These are phyloP conservation scores for Candida mesenterica DNA, from an alignment of 1,139 yeast species.

Conservation along the genomic window DNA sequence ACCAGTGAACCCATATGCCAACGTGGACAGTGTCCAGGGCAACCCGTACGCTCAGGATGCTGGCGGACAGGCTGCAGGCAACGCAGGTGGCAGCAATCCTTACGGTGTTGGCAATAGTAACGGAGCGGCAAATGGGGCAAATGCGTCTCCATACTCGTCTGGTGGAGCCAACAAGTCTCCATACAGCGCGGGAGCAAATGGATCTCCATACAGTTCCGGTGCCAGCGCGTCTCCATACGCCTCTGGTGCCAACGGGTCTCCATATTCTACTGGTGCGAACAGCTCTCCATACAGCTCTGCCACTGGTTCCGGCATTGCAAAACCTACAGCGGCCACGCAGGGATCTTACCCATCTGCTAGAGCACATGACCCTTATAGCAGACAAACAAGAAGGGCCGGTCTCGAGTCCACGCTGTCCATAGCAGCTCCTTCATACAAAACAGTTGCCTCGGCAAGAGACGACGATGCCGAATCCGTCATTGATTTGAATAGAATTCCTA, in stretches of 20 bases:
- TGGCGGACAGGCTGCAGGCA: neutral
- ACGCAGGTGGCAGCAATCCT: constrained; percentile 3
- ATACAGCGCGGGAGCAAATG: neutral
- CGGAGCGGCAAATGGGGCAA: neutral
- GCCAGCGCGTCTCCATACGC: neutral
- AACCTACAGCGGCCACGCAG: neutral
- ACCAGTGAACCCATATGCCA: constrained; percentile 48
- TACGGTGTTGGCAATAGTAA: constrained; percentile 2
- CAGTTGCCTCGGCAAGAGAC: constrained; percentile 1
- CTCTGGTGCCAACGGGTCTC: neutral
- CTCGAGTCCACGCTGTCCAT: constrained; percentile 3
- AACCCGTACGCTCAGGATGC: constrained; percentile 28
- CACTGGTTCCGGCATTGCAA: constrained; percentile 1
- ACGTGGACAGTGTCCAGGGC: constrained; percentile 15
- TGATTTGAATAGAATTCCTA: constrained; percentile 43
- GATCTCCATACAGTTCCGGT: neutral
- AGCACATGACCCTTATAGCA: constrained; percentile 8
- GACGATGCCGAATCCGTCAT: constrained; percentile 34
- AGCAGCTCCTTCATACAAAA: constrained; percentile 5
- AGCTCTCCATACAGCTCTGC: neutral
- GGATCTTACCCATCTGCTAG: neutral
- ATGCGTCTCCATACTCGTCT: too few species aligned
- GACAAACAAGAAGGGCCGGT: constrained; percentile 6
- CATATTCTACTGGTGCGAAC: constrained; percentile 3
- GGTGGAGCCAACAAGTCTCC: neutral